These are phyloP conservation scores for Metschnikowia orientalis DNA, from an alignment of 805 yeast genomes.

Conservation along the genomic window DNA sequence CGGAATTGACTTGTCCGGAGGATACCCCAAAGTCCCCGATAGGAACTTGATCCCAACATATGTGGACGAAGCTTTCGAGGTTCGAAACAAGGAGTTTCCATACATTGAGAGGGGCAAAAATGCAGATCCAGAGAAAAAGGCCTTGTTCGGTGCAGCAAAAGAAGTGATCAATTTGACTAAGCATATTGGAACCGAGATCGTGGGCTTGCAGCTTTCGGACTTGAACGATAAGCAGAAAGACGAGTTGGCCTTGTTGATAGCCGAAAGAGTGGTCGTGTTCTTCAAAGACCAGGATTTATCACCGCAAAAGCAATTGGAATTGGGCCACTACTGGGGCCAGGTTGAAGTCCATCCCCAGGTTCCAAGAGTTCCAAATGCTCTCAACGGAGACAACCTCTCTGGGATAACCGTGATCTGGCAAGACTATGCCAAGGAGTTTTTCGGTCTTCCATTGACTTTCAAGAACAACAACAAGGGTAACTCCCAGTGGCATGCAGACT, in stretches of 20 bases:
- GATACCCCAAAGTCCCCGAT: slow-evolving; percentile 25
- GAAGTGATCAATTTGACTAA: slow-evolving; percentile 28
- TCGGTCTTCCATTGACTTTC: slow-evolving; percentile 24
- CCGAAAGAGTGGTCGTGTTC: slow-evolving; percentile 29
- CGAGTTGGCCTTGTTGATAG: slow-evolving; percentile 29
- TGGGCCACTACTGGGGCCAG: slow-evolving; percentile 30
- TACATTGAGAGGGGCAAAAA: slow-evolving; percentile 25
- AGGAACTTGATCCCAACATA: slow-evolving; percentile 22
- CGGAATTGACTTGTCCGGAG: slow-evolving; percentile 24
- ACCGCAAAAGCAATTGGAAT: slow-evolving; percentile 28
- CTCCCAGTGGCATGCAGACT: slow-evolving; percentile 42
- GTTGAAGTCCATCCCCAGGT: slow-evolving; percentile 23
- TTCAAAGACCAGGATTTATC: slow-evolving; percentile 30
- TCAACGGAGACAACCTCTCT: slow-evolving; percentile 12
- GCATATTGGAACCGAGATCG: slow-evolving; percentile 30
- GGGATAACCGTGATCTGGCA: slow-evolving; percentile 33
- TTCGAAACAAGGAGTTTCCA: slow-evolving; percentile 23
- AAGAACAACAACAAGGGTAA: slow-evolving; percentile 23
- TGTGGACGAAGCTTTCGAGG: slow-evolving; percentile 23
- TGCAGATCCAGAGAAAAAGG: slow-evolving; percentile 30
- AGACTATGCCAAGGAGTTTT: slow-evolving; percentile 23
- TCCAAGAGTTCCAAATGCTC: slow-evolving; percentile 16
- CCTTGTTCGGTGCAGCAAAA: slow-evolving; percentile 29
- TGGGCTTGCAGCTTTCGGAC: slow-evolving; percentile 28
- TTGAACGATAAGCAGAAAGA: slow-evolving; percentile 27